Evolutionary conservation across 2,329 filamentous ascomycete species (phyloP).

Genomic region (Penicillium polonicum): DNA sequence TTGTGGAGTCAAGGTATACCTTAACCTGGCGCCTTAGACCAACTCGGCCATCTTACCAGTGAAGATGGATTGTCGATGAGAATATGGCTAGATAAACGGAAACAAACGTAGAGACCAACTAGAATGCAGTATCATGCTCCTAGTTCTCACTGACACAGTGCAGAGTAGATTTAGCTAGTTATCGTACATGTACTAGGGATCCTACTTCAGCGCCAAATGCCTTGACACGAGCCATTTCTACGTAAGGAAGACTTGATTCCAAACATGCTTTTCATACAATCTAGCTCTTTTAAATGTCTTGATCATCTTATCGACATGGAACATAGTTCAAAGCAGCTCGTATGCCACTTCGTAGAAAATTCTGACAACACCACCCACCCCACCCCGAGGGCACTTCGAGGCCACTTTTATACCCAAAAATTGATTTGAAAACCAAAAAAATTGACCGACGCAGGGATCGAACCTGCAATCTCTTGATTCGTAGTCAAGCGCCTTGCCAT

Average conservation of each 20-base stretch:
- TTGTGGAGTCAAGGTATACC: slow-evolving; percentile 27
- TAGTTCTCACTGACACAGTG: no score
- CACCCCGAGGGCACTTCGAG: no score
- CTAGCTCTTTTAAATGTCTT: no score
- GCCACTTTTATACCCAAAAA: neutral
- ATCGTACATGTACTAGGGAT: no score
- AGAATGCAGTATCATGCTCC: no score
- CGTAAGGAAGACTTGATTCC: neutral
- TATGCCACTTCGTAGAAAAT: no score
- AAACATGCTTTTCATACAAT: neutral
- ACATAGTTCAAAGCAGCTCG: no score
- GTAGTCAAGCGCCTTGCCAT: slow-evolving; percentile 55
- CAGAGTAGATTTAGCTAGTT: no score
- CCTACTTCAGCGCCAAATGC: neutral
- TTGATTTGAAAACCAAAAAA: slow-evolving; percentile 13
- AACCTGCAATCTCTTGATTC: slow-evolving; percentile 54
- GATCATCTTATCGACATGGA: no score
- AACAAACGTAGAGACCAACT: no score
- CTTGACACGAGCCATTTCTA: neutral
- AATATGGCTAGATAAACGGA: neutral
- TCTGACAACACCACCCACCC: neutral
- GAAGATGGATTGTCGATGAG: rapidly evolving
- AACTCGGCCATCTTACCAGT: slow-evolving; percentile 38
- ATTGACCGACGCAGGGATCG: slow-evolving; percentile 43
- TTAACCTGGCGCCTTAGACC: slow-evolving; percentile 39